These are phyloP conservation scores for Mediolabrus comicus DNA, from an alignment of 108 stramenopile genomes.

Conservation along the genomic window DNA sequence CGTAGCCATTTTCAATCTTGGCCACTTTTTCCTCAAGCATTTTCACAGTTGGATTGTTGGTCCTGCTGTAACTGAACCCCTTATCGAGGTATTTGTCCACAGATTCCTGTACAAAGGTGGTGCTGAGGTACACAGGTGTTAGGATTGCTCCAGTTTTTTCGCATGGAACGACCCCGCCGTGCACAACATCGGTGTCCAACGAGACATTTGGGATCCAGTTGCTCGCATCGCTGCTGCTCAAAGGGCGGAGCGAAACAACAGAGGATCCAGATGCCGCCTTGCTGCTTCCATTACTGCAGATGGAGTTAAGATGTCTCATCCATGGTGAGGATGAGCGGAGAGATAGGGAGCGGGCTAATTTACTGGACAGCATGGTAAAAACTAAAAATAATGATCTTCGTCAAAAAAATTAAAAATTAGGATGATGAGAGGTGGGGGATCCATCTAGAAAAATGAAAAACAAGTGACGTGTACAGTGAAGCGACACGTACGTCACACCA, in stretches of 20 bases:
- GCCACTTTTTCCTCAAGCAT: conserved; percentile 85
- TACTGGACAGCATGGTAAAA: not conserved
- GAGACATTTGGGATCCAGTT: conserved; percentile 54
- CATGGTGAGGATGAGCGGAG: conserved; percentile 25
- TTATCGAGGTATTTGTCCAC: conserved; percentile 72
- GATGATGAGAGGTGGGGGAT: not conserved
- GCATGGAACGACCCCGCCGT: conserved; percentile 51
- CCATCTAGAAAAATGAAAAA: not conserved
- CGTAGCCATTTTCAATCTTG: conserved; percentile 74
- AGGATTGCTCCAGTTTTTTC: conserved; percentile 73
- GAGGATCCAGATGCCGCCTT: not conserved
- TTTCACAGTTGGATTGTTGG: conserved; percentile 77
- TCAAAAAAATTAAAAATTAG: no score
- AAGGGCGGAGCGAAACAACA: conserved; percentile 12
- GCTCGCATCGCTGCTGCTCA: conserved; percentile 20
- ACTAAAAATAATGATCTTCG: no score
- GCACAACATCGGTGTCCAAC: conserved; percentile 55
- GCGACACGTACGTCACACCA: no score
- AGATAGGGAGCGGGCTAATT: not conserved
- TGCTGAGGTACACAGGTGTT: conserved; percentile 71
- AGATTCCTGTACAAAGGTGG: conserved; percentile 78
- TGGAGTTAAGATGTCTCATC: conserved; percentile 40
- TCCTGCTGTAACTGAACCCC: conserved; percentile 77
- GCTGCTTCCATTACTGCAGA: conserved; percentile 36
- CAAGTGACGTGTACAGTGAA: not conserved